A percentile compares a stretch with the other conserved stretches of the same genome.
These are phyloP conservation scores for Sporothrix globosa DNA, from an alignment of 2,329 filamentous ascomycete genomes.

Conservation along the genomic window DNA sequence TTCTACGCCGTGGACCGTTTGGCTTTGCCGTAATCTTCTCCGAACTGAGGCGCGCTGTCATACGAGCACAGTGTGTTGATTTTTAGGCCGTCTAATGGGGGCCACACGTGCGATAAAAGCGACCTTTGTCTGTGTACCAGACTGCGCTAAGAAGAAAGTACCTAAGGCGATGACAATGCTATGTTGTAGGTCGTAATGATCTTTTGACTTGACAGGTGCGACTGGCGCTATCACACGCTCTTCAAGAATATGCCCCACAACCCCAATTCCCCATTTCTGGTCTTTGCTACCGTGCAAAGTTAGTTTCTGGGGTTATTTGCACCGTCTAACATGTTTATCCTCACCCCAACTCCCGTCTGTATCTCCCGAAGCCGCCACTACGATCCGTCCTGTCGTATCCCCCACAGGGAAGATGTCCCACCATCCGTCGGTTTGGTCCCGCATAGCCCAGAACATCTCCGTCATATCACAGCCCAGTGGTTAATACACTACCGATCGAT, in stretches of 20 bases:
- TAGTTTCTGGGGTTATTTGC: background rate
- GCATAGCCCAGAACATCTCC: background rate
- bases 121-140: background rate
- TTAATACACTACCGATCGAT: constrained; percentile 29
- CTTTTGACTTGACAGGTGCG: constrained; percentile 2
- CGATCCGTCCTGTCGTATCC: background rate
- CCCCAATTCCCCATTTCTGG: background rate
- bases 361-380: constrained; percentile 30
- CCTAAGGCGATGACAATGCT: background rate
- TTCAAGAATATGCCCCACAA: background rate
- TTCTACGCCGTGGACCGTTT: background rate
- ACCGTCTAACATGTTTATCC: background rate
- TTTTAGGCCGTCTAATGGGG: background rate
- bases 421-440: background rate
- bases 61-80: background rate
- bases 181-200: background rate
- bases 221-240: background rate
- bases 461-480: constrained; percentile 8
- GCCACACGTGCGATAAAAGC: background rate
- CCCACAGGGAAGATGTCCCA: constrained; percentile 2
- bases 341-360: constrained; percentile 30
- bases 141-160: background rate
- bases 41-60: background rate
- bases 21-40: constrained; percentile 21
- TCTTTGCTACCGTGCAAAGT: too few species aligned